Conservation (phyloP, 331 rosid genomes). For the Ulmus americana region DNA sequence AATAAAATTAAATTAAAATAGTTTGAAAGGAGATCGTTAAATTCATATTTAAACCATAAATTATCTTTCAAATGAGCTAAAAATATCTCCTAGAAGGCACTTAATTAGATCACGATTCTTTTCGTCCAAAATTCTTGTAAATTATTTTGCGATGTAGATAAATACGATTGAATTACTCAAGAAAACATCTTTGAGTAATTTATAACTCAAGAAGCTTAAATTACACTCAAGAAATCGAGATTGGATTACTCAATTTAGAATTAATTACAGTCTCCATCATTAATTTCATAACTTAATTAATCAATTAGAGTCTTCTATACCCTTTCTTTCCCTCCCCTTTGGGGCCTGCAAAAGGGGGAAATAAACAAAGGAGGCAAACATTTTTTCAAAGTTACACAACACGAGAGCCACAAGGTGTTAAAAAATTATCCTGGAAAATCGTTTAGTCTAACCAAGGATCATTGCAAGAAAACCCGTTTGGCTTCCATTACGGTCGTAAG, state of each 20-base stretch:
- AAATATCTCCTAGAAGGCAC: too few relatives aligned
- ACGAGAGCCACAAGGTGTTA: constrained; percentile 12
- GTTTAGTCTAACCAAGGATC: constrained; percentile 17
- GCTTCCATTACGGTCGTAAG: constrained; percentile 6
- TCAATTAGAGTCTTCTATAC: not conserved
- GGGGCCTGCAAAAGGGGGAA: not conserved
- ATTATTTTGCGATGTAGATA: too few relatives aligned
- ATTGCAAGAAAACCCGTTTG: constrained; percentile 4
- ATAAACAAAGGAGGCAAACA: constrained; percentile 2
- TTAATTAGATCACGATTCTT: too few relatives aligned
- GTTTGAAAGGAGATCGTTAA: too few relatives aligned
- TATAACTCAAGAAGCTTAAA: too few relatives aligned
- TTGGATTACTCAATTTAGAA: not conserved
- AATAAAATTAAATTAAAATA: too few relatives aligned
- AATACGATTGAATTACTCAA: too few relatives aligned
- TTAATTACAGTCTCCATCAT: not conserved
- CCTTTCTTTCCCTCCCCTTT: not conserved
- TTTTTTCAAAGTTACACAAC: not conserved
- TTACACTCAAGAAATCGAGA: too few relatives aligned
- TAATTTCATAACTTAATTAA: not conserved
- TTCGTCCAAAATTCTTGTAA: too few relatives aligned
- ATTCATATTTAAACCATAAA: too few relatives aligned
- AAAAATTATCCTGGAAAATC: not conserved
- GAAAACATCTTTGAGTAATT: too few relatives aligned
- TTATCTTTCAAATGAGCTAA: too few relatives aligned